phyloP scores from a whole-genome alignment of 208 protist genomes.

The Acanthamoeba royreba region DNA sequence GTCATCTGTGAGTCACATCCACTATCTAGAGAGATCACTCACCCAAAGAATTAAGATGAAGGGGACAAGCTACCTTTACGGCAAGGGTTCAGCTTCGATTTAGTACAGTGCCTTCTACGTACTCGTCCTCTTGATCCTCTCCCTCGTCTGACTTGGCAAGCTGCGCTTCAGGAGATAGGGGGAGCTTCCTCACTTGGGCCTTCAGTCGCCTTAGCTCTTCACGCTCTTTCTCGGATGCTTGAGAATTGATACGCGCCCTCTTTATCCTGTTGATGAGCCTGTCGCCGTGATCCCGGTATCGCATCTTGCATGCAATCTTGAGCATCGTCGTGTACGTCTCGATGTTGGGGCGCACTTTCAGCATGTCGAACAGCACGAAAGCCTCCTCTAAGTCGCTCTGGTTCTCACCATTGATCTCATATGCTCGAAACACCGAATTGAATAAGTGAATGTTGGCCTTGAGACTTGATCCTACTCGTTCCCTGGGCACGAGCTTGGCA shows the following conservation, averaged over 20 bases:
- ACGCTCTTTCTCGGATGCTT: not conserved
- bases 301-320: not conserved
- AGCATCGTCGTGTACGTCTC: conserved; percentile 23
- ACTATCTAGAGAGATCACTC: too few species aligned
- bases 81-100: too few species aligned
- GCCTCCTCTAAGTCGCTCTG: conserved; percentile 6
- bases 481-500: not conserved
- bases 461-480: not conserved
- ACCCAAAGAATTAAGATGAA: too few species aligned
- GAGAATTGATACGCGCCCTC: not conserved
- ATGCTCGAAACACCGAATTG: conserved; percentile 8
- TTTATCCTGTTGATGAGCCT: not conserved
- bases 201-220: not conserved
- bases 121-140: not conserved
- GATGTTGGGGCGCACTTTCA: not conserved
- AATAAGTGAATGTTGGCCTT: not conserved
- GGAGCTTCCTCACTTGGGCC: not conserved
- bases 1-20: too few species aligned
- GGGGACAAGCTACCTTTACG: too few species aligned
- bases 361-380: not conserved
- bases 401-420: not conserved
- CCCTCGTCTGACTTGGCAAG: not conserved
- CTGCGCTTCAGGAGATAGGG: not conserved
- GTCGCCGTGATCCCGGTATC: not conserved
- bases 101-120: not conserved